Conservation (phyloP, 176 grass and related monocot genomes). For the Oryza glumipatula region DNA sequence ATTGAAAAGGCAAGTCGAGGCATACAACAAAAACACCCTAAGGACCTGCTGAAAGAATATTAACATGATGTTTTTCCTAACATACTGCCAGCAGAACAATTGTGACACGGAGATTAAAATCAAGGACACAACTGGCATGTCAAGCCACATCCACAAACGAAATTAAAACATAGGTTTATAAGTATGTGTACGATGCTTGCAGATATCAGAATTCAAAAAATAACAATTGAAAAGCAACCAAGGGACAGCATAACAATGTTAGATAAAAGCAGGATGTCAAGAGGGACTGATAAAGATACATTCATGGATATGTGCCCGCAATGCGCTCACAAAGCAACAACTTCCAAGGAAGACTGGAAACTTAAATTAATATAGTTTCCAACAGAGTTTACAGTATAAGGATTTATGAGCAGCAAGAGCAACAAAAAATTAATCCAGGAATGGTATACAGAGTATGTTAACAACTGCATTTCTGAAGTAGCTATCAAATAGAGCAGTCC, state of each 20-base stretch:
- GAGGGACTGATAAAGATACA: background rate
- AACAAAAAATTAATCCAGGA: background rate
- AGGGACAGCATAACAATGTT: background rate
- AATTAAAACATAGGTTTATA: background rate
- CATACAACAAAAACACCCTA: background rate
- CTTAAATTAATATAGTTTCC: constrained; percentile 16
- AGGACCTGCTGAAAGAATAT: constrained; percentile 10
- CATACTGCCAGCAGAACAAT: background rate
- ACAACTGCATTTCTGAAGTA: constrained; percentile 8
- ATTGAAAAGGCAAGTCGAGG: background rate
- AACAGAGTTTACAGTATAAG: background rate
- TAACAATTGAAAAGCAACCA: background rate
- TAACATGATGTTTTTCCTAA: background rate
- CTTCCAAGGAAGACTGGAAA: background rate
- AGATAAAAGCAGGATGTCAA: background rate
- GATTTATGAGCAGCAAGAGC: constrained; percentile 13
- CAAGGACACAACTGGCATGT: background rate
- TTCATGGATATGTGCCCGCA: background rate
- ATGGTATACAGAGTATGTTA: background rate
- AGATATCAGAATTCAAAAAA: background rate
- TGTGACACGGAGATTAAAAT: background rate
- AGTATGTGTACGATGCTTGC: background rate
- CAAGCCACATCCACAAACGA: background rate
- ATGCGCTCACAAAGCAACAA: constrained; percentile 11
- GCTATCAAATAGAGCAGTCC: background rate